These are phyloP conservation scores for Fusarium nematophilum DNA, from an alignment of 2,329 filamentous ascomycete genomes.

Conservation along the genomic window DNA sequence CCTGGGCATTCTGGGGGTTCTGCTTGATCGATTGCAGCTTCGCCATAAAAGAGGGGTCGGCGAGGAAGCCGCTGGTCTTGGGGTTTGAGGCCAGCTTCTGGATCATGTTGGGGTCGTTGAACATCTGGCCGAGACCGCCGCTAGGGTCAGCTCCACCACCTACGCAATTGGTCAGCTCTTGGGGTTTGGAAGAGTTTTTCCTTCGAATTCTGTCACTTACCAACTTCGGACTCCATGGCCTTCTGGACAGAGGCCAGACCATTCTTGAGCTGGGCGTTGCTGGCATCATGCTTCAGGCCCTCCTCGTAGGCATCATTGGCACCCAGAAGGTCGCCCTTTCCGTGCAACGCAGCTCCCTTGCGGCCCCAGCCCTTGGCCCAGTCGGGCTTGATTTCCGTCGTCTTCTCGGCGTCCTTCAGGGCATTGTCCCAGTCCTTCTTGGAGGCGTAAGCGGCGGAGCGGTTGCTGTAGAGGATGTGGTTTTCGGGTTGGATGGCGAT, in stretches of 20 bases:
- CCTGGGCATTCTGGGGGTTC: conserved; percentile 82
- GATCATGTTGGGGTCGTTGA: conserved; percentile 90
- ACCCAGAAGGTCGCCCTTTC: conserved; percentile 83
- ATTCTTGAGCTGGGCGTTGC: conserved; percentile 91
- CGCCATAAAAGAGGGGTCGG: conserved; percentile 87
- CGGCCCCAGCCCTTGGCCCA: conserved; percentile 98
- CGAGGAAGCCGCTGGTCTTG: conserved; percentile 86
- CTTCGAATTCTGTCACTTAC: conserved; percentile 34
- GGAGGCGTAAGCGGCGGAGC: conserved; percentile 88
- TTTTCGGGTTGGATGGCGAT: conserved; percentile 89
- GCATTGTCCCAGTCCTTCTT: conserved; percentile 89
- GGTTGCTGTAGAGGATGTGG: conserved; percentile 98
- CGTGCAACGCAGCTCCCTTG: conserved; percentile 92
- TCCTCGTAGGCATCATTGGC: conserved; percentile 93
- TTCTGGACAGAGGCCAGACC: conserved; percentile 87
- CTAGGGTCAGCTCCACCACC: conserved; percentile 66
- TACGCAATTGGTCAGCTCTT: conserved; percentile 21
- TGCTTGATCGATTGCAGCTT: conserved; percentile 85
- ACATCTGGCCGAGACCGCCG: conserved; percentile 88
- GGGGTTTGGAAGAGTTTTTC: not conserved
- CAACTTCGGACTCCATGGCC: conserved; percentile 76
- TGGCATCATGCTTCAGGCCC: conserved; percentile 91
- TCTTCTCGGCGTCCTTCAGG: conserved; percentile 90
- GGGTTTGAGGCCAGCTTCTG: conserved; percentile 94
- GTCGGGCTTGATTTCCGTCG: conserved; percentile 93